phyloP scores from a whole-genome alignment of 805 yeast genomes.

The Wickerhamomyces mucosus region DNA sequence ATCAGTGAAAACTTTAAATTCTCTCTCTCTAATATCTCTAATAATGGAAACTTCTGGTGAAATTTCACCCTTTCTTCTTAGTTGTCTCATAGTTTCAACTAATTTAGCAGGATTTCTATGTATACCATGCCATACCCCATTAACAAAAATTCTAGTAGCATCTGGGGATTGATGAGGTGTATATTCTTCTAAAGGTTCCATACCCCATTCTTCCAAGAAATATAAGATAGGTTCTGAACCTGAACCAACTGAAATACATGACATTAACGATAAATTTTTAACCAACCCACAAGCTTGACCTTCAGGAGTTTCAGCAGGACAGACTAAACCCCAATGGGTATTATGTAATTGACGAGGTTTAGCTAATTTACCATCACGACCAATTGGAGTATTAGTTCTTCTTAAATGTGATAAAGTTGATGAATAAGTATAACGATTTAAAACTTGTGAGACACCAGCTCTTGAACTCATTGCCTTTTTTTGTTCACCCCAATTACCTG shows the following conservation, averaged over 20 bases:
- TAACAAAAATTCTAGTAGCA: constrained; percentile 89
- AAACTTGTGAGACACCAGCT: constrained; percentile 98
- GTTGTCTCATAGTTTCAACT: constrained; percentile 80
- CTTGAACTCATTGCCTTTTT: constrained; percentile 98
- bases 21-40: constrained; percentile 94
- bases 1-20: constrained; percentile 92
- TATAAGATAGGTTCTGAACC: constrained; percentile 92
- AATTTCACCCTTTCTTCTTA: constrained; percentile 92
- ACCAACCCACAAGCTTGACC: constrained; percentile 99
- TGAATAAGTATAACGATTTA: constrained; percentile 95
- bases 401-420: constrained; percentile 98
- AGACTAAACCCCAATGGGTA: constrained; percentile 99
- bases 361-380: constrained; percentile 98
- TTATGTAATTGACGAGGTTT: constrained; percentile 98
- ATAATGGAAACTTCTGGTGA: constrained; percentile 94
- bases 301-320: constrained; percentile 99
- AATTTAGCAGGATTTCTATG: constrained; percentile 93
- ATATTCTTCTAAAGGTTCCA: constrained; percentile 95
- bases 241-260: constrained; percentile 96
- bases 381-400: constrained; percentile 98
- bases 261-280: constrained; percentile 90
- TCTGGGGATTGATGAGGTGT: constrained; percentile 87
- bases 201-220: constrained; percentile 97
- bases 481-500: constrained; percentile 99
- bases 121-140: constrained; percentile 99